These are phyloP conservation scores for Tetradesmus obliquus DNA, from an alignment of 139 green algal species.

Conservation along the genomic window DNA sequence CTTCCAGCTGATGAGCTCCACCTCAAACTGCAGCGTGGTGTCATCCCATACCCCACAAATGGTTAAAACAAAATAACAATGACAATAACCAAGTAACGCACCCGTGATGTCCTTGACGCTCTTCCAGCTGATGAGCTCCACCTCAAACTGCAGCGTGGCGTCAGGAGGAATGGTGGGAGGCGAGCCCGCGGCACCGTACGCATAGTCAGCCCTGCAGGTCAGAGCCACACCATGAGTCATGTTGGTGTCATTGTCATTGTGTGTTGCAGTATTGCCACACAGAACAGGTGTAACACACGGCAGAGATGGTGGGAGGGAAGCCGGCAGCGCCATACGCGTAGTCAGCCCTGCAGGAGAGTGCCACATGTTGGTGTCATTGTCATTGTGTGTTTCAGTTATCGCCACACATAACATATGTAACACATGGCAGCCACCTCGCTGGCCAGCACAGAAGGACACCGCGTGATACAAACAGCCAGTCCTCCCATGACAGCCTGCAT, in stretches of 20 bases:
- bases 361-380: neutral
- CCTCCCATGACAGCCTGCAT: too few species aligned
- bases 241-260: neutral
- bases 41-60: neutral
- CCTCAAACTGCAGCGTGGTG: conserved; percentile 29
- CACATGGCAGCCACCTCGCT: conserved; percentile 25
- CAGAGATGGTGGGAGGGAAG: conserved; percentile 89
- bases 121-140: conserved; percentile 93
- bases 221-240: neutral
- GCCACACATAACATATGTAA: neutral
- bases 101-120: conserved; percentile 85
- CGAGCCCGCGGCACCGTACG: conserved; percentile 88
- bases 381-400: neutral
- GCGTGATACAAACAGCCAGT: too few species aligned
- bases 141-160: conserved; percentile 97
- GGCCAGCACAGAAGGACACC: too few species aligned
- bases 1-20: conserved; percentile 91
- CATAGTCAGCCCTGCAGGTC: conserved; percentile 80
- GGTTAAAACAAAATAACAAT: neutral
- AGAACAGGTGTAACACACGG: neutral
- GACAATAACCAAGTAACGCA: neutral
- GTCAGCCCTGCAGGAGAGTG: conserved; percentile 55
- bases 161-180: conserved; percentile 91
- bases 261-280: neutral
- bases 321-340: conserved; percentile 76